Base-by-base conservation (phyloP, 2,329 filamentous ascomycete species). In the Aspergillus costaricaensis region DNA sequence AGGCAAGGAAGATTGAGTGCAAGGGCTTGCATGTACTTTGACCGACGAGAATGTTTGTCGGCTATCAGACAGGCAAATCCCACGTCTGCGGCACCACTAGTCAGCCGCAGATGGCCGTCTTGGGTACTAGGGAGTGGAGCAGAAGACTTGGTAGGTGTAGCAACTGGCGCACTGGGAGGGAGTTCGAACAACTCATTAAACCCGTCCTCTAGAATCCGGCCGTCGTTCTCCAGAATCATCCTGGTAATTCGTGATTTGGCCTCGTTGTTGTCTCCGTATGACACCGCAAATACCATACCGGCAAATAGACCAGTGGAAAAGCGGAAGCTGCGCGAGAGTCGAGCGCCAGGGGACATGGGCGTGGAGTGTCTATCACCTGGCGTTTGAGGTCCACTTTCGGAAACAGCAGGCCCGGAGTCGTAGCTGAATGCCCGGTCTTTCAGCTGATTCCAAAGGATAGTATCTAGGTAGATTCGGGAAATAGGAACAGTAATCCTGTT, bases 21-120 rank as follows among this genome's bases (percentile, higher is more conserved):
- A 2, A 99, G 84, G 0, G 95, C 95, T 77, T 98, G 93, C 83
- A 98, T 91, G 74, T 95, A 97, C 73, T 98, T 99, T 53, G 88
- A 86, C 64, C 92, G 92, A 50, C 94, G 87, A 6, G 91, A 95
- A 73, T 96, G 90, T 4, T 86, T 85, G 70, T 98, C 91, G 0
- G 93, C 89, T 61, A 99, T 91, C 14, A 98, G 80, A 4, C 92
- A 93, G 0, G 91, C 87, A 71, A 99, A 98, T 0, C 91, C 89
- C 1, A 88, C 80, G 2, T 83, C 77, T 38, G 79, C 70, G 21
- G 84, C 84, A 21, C 80, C 74, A 10, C 80, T 65, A 1, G 79
- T 86, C 0, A 96, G 81, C 1, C 74, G 79, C 17, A 95, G 77
- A 36, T 67, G 62, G 49, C 43, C 48, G 47, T 60, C 12, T 70